Evolutionary conservation across 1,284 basidiomycete species (phyloP).

Genomic region (Papiliotrema nemorosa): DNA sequence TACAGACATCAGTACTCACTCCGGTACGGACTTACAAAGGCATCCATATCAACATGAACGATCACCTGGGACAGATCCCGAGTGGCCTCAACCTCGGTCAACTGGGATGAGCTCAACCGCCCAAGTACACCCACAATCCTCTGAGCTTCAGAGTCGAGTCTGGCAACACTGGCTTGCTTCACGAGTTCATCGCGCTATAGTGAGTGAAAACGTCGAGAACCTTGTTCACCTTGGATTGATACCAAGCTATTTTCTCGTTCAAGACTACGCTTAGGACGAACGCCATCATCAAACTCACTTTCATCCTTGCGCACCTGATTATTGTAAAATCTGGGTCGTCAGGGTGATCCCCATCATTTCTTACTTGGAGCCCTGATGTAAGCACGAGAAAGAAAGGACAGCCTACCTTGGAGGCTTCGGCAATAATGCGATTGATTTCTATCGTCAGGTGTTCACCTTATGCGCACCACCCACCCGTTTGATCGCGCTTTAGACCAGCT

Average conservation of each 20-base stretch:
- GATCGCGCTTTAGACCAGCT: conserved; percentile 46
- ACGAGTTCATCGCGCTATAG: conserved; percentile 43
- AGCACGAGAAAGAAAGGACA: conserved; percentile 3
- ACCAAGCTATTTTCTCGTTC: conserved; percentile 45
- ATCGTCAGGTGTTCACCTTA: conserved; percentile 6
- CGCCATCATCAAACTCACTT: not conserved
- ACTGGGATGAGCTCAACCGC: conserved; percentile 49
- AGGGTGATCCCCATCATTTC: conserved; percentile 1
- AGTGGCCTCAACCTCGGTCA: conserved; percentile 68
- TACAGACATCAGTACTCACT: conserved; percentile 26
- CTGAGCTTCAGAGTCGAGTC: conserved; percentile 42
- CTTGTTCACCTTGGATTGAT: conserved; percentile 36
- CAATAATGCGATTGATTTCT: conserved; percentile 49
- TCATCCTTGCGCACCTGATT: conserved; percentile 47
- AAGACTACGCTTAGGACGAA: conserved; percentile 19
- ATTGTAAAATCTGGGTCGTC: conserved; percentile 33
- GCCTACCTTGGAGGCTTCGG: conserved; percentile 42
- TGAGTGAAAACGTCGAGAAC: not conserved
- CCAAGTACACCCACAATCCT: conserved; percentile 29
- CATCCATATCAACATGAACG: conserved; percentile 49
- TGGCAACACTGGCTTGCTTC: conserved; percentile 23
- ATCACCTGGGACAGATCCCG: conserved; percentile 79
- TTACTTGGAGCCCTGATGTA: conserved; percentile 42
- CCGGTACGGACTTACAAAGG: conserved; percentile 31
- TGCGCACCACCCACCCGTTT: conserved; percentile 28